Conservation (phyloP, 768 basidiomycete species). For the Tylopilus vinaceipallidus region DNA sequence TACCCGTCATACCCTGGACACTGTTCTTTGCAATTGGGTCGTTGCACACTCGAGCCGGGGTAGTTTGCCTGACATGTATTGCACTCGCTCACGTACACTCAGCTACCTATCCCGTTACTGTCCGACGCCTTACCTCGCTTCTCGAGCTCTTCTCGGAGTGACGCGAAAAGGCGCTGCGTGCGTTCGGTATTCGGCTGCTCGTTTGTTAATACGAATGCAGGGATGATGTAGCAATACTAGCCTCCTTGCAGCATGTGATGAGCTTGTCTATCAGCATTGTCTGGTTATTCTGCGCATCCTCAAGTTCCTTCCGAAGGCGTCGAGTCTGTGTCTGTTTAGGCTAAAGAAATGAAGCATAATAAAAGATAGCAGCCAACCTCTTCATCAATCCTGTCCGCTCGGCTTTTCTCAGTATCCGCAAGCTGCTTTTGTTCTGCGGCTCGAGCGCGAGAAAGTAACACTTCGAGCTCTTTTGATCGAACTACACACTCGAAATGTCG, state of each 20-base stretch:
- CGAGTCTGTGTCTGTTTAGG: conserved; percentile 45
- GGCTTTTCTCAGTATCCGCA: conserved; percentile 68
- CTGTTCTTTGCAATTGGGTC: background rate
- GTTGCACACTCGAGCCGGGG: conserved; percentile 13
- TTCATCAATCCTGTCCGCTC: conserved; percentile 67
- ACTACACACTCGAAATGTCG: conserved; percentile 91
- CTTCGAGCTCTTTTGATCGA: conserved; percentile 88
- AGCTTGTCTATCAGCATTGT: conserved; percentile 81
- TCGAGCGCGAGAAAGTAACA: conserved; percentile 81
- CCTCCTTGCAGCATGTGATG: conserved; percentile 86
- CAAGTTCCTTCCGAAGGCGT: conserved; percentile 71
- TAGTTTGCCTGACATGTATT: conserved; percentile 16
- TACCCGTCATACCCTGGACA: background rate
- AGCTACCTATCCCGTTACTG: conserved; percentile 43
- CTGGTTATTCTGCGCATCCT: conserved; percentile 77
- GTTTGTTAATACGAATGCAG: conserved; percentile 12
- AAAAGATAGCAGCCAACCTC: conserved; percentile 51
- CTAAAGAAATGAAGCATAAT: background rate
- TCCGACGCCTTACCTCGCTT: conserved; percentile 57
- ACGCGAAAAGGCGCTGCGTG: conserved; percentile 76
- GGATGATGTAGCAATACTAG: conserved; percentile 35
- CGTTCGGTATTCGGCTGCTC: conserved; percentile 77
- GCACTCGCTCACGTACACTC: conserved; percentile 23
- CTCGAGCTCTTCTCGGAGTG: conserved; percentile 81
- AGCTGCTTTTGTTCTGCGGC: conserved; percentile 86